Conservation (phyloP, 805 yeast genomes). For the Yarrowia sp. region DNA sequence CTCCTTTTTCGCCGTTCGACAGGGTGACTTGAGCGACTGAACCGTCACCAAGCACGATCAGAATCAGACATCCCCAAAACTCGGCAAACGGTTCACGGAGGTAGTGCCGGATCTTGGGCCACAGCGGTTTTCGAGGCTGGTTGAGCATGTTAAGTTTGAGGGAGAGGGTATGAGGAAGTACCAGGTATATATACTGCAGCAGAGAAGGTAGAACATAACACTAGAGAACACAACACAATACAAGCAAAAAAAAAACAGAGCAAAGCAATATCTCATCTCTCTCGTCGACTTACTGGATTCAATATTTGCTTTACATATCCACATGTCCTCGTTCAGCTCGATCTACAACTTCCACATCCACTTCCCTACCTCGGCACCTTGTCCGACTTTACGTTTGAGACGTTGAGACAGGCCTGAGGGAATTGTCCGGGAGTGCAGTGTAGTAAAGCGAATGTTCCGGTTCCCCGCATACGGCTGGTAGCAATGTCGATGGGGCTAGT, state of each 20-base stretch:
- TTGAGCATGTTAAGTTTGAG: background rate
- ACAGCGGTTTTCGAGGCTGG: constrained; percentile 7
- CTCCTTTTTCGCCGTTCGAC: constrained; percentile 44
- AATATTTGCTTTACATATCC: too few species aligned
- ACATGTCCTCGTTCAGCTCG: too few species aligned
- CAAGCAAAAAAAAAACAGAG: too few species aligned
- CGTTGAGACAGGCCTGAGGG: constrained; percentile 11
- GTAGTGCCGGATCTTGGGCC: constrained; percentile 33
- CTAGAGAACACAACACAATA: too few species aligned
- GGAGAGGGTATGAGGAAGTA: background rate
- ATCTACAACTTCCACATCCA: too few species aligned
- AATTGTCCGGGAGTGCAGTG: background rate
- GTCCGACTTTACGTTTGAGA: background rate
- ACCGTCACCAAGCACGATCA: constrained; percentile 51
- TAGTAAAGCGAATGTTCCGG: too few species aligned
- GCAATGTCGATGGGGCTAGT: too few species aligned
- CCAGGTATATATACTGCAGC: background rate
- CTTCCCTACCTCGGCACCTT: background rate
- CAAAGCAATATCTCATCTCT: too few species aligned
- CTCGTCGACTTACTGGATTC: too few species aligned
- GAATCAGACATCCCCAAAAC: constrained; percentile 49
- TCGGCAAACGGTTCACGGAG: constrained; percentile 52
- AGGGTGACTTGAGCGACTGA: constrained; percentile 47
- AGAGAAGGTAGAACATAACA: too few species aligned
- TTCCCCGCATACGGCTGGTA: too few species aligned